Base-by-base conservation (phyloP, 2,329 filamentous ascomycete species). In the Elsinoe perseae region DNA sequence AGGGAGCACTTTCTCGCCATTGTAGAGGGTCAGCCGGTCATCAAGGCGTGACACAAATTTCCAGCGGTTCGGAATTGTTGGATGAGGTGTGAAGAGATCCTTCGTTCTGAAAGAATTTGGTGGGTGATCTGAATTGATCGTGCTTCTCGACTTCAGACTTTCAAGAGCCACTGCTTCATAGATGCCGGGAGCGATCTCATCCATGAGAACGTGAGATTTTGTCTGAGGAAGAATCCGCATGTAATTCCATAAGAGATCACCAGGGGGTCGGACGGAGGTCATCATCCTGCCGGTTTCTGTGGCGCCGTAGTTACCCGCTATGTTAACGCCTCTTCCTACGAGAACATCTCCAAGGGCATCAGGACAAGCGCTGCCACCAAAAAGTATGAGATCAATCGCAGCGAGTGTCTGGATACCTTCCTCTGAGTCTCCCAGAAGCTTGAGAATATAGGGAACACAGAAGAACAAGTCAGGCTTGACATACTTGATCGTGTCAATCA, bases 401-500 rank as follows among this genome's bases (percentile, higher is more conserved):
- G 64, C 64, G 12, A 70, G 58, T 12, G 61, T 58, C 20, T 61
- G 53, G 14, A 69, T 62, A 21, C 83, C 84, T 16, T 77, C 73
- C 0, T 78, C 70, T 0, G 76, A 75, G 63, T 86, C 84, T 0
- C 77, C 77, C 1, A 86, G 71, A 0, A 87, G 68, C 62, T 86
- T 85, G 16, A 87, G 66, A 0, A 80, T 77, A 60, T 85, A 86
- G 0, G 84, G 83, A 0, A 86, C 83, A 2, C 74, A 77, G 57
- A 83, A 77, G 28, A 86, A 77, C n/a, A 79, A 75, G 54, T 84
- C 61, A 75, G 64, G 67, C 56, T 62, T 65, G 25, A 65, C 62
- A 3, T 64, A 59, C n/a, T 58, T 54, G 44, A 70, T 58, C 6
- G 65, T 65, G 16, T 60, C 59, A 2, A 65, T 61, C 18, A 70